Conservation (phyloP, 257 asterid species). For the Solanum pennellii region DNA sequence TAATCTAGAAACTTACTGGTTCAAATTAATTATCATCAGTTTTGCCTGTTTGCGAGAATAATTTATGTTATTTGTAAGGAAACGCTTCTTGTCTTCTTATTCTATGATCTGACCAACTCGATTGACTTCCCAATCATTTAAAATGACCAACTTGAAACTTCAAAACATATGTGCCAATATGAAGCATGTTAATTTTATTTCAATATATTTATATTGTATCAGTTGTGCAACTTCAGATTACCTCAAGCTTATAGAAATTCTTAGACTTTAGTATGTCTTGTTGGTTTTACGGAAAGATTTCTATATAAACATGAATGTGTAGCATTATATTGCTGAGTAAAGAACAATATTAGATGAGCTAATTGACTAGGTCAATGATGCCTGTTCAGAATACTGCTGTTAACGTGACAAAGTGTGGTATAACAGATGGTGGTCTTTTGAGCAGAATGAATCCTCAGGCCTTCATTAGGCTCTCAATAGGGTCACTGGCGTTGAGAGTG, state of each 20-base stretch:
- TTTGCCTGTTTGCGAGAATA: neutral
- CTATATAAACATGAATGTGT: neutral
- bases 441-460: constrained; percentile 82
- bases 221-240: neutral
- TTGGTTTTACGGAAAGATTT: neutral
- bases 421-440: constrained; percentile 37
- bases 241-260: neutral
- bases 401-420: neutral
- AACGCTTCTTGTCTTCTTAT: neutral
- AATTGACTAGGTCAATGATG: neutral
- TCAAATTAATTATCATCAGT: neutral
- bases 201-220: neutral
- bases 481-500: constrained; percentile 70
- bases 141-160: neutral
- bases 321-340: neutral
- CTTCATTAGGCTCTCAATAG: constrained; percentile 73
- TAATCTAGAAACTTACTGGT: neutral
- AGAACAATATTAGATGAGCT: neutral
- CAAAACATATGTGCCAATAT: neutral
- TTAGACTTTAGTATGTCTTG: neutral
- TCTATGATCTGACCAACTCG: neutral
- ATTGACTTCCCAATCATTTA: neutral
- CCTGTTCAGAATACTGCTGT: neutral
- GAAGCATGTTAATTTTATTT: neutral
- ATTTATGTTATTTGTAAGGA: neutral